phyloP scores from a whole-genome alignment of 495 filamentous ascomycete genomes.

The Physcia stellaris region DNA sequence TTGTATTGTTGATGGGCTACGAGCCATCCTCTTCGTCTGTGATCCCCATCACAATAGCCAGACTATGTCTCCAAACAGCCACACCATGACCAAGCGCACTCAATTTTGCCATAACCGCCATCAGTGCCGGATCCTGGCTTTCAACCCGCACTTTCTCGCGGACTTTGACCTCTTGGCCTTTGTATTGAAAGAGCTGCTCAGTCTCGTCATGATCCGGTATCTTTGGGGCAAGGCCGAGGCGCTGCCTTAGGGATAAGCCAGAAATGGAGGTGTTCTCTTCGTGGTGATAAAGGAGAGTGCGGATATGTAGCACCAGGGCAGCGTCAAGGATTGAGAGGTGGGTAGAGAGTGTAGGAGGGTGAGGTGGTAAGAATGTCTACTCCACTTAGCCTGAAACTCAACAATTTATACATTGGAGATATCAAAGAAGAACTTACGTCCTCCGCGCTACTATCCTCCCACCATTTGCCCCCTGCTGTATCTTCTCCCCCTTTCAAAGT shows the following conservation, averaged over 20 bases:
- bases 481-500: slow-evolving; percentile 40
- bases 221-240: slow-evolving; percentile 32
- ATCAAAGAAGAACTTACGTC: slow-evolving; percentile 27
- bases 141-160: slow-evolving; percentile 84
- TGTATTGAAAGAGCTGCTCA: slow-evolving; percentile 53
- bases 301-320: slow-evolving; percentile 61
- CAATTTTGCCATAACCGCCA: slow-evolving; percentile 81
- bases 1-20: too few relatives aligned
- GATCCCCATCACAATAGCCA: slow-evolving; percentile 70
- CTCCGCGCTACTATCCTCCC: slow-evolving; percentile 36
- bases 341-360: slow-evolving; percentile 56
- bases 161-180: slow-evolving; percentile 65
- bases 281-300: slow-evolving; percentile 59
- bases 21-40: slow-evolving; percentile 15
- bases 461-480: slow-evolving; percentile 39
- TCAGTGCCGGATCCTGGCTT: slow-evolving; percentile 76
- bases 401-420: too few relatives aligned
- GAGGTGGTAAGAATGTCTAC: slow-evolving; percentile 61
- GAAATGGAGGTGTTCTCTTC: slow-evolving; percentile 35
- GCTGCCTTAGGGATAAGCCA: slow-evolving; percentile 44
- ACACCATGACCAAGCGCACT: slow-evolving; percentile 66
- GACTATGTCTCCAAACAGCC: slow-evolving; percentile 48
- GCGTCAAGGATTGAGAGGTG: slow-evolving; percentile 68
- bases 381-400: neutral
- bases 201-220: slow-evolving; percentile 70